Percentiles rank a stretch among this genome's conserved stretches.
These are phyloP conservation scores for Mrakiaceae sp. DNA, from an alignment of 1,284 basidiomycete genomes.

Conservation along the genomic window DNA sequence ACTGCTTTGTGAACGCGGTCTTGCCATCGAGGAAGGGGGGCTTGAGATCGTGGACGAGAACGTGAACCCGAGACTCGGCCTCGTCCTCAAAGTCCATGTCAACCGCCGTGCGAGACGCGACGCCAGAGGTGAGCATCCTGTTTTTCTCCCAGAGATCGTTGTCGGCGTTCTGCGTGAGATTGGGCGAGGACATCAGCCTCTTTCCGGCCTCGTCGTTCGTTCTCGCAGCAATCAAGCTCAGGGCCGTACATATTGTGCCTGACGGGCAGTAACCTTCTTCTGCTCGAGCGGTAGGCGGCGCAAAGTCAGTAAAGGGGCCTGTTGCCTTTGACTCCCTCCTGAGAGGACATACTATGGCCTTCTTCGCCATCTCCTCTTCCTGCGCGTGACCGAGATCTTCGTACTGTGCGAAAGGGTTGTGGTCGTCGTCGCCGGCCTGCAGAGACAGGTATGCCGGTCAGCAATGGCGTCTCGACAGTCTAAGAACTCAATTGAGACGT, in stretches of 20 bases:
- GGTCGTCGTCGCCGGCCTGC: constrained; percentile 66
- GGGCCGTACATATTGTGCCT: constrained; percentile 76
- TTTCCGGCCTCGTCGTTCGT: background rate
- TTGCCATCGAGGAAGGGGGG: constrained; percentile 96
- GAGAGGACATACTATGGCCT: constrained; percentile 50
- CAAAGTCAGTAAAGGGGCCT: no score
- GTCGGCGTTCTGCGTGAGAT: constrained; percentile 65
- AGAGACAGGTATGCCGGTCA: constrained; percentile 17
- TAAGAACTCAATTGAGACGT: constrained; percentile 20
- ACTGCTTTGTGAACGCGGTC: constrained; percentile 89
- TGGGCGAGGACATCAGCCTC: constrained; percentile 3
- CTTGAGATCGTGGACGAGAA: constrained; percentile 93
- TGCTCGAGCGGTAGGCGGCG: constrained; percentile 24
- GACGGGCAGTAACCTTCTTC: constrained; percentile 78
- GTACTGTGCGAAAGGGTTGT: constrained; percentile 86
- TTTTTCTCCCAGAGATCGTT: constrained; percentile 98
- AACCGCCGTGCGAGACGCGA: constrained; percentile 70
- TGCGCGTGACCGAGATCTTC: constrained; percentile 62
- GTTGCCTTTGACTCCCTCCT: no score
- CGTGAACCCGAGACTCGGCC: constrained; percentile 87
- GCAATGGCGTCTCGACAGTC: background rate
- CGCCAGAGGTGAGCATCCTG: constrained; percentile 89
- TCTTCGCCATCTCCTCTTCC: constrained; percentile 65
- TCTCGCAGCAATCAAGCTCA: no score
- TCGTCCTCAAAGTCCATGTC: constrained; percentile 87